Percentiles rank a stretch among this genome's conserved stretches.
Conservation (phyloP, 23 red algal species). For the Chondrus crispus region DNA sequence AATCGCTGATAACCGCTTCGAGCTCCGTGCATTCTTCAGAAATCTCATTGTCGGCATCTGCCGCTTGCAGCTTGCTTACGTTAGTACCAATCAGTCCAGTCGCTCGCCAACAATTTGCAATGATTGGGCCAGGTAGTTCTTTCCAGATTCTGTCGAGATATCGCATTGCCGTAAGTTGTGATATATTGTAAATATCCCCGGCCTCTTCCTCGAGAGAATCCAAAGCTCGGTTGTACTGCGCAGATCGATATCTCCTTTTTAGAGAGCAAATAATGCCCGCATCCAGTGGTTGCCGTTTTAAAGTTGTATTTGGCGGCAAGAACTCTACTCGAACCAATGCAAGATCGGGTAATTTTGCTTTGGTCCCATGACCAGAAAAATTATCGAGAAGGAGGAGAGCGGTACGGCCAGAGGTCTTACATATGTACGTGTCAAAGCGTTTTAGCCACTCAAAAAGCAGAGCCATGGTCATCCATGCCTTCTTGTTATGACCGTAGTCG, state of each 20-base stretch:
- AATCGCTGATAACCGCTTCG: too few relatives aligned
- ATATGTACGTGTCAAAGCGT: neutral
- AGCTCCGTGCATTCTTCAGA: too few relatives aligned
- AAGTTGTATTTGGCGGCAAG: neutral
- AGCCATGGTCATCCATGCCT: constrained; percentile 4
- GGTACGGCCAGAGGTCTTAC: neutral
- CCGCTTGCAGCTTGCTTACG: too few relatives aligned
- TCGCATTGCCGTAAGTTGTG: neutral
- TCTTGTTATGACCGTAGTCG: neutral
- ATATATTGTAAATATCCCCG: neutral
- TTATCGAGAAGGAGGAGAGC: neutral
- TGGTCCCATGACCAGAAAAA: neutral
- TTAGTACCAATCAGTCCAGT: neutral
- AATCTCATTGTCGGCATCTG: too few relatives aligned
- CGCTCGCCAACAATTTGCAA: neutral
- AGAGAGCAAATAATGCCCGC: neutral
- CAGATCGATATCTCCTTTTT: neutral
- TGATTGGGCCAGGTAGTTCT: neutral
- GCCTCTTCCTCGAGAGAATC: neutral
- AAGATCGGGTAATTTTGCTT: neutral
- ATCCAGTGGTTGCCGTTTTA: neutral
- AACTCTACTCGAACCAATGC: neutral
- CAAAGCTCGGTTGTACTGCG: constrained; percentile 1
- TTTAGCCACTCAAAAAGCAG: neutral
- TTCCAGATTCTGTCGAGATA: neutral